Evolutionary conservation across 2,329 filamentous ascomycete genomes (phyloP), one percentile per base, ranked within the genome.

Genomic region (Calonectria ilicicola): DNA sequence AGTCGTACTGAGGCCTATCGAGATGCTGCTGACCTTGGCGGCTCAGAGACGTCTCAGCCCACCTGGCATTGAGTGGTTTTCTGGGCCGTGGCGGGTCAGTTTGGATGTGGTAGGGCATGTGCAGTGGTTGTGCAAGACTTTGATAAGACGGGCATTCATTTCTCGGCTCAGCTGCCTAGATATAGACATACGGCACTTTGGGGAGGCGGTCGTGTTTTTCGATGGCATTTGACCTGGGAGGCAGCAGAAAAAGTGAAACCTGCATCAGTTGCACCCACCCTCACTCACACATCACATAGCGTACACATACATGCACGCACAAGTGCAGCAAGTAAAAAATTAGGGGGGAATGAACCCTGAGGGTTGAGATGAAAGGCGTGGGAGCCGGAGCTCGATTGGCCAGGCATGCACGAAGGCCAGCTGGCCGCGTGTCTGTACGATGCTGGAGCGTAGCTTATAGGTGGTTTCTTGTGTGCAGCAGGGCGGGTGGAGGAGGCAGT

Each of bases 351-450:
- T 47, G 58, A 46, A 67, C 51, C 40, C 60, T 64, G 58, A 60
- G 42, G 69, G 60, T 53, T 56, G 65, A 42, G 58, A 60, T 51
- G 47, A 58, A 62, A 60, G 49, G 40, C 60, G n/a, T n/a, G 26
- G 49, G 56, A 23, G 35, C 58, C 53, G 38, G 19, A 29, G 40
- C 38, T 49, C 49, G 27, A 67, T 72, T 72, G 69, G 69, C 40
- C 32, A 40, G 23, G 29, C 40, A 26, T 26, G 65, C 49, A 65
- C 65, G 58, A 72, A 49, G 63, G 58, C 35, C 47, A 68, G 69
- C 69, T 47, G 65, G 69, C 69, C 69, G 69, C 69, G 69, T 72
- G 69, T 72, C 69, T 63, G 58, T 51, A 65, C 32, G 65, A 58
- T 63, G 66, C 66, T 46, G 40, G 63, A 46, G 69, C 47, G 64